Evolutionary conservation across 768 basidiomycete species (phyloP).

Genomic region (Cyclocybe cylindracea): DNA sequence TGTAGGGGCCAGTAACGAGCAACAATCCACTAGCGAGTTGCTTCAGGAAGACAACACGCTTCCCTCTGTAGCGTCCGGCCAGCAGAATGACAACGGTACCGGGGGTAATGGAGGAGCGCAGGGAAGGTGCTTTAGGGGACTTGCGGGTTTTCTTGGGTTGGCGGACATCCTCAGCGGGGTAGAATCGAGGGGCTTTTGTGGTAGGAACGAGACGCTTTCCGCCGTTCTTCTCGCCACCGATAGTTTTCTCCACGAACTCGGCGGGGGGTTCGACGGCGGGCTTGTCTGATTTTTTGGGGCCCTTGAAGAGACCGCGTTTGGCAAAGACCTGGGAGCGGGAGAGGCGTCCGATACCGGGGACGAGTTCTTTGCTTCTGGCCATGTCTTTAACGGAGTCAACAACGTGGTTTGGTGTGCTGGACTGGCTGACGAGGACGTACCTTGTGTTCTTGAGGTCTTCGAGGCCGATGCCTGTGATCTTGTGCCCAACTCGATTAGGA

Average conservation of each 20-base stretch:
- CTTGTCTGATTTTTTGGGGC: constrained; percentile 74
- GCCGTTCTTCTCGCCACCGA: constrained; percentile 92
- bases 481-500: constrained; percentile 31
- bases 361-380: constrained; percentile 86
- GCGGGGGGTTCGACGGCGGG: constrained; percentile 59
- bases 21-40: constrained; percentile 90
- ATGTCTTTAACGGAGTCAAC: constrained; percentile 47
- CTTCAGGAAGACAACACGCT: constrained; percentile 98
- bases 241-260: constrained; percentile 72
- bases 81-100: constrained; percentile 95
- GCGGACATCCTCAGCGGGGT: constrained; percentile 93
- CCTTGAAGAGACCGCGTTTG: constrained; percentile 85
- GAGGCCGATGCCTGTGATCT: constrained; percentile 48
- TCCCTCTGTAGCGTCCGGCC: constrained; percentile 96
- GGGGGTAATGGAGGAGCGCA: constrained; percentile 88
- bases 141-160: constrained; percentile 93
- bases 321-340: constrained; percentile 82
- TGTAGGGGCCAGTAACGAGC: constrained; percentile 96
- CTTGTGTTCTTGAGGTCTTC: constrained; percentile 54
- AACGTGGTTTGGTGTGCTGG: constrained; percentile 9
- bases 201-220: constrained; percentile 85
- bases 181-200: constrained; percentile 85
- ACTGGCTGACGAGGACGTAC: constrained; percentile 29
- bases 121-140: constrained; percentile 70
- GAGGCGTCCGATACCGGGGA: constrained; percentile 77